Percentiles rank a stretch among this genome's conserved stretches.
phyloP scores from a whole-genome alignment of 768 basidiomycete genomes.

The Leccinellum rugosiceps region DNA sequence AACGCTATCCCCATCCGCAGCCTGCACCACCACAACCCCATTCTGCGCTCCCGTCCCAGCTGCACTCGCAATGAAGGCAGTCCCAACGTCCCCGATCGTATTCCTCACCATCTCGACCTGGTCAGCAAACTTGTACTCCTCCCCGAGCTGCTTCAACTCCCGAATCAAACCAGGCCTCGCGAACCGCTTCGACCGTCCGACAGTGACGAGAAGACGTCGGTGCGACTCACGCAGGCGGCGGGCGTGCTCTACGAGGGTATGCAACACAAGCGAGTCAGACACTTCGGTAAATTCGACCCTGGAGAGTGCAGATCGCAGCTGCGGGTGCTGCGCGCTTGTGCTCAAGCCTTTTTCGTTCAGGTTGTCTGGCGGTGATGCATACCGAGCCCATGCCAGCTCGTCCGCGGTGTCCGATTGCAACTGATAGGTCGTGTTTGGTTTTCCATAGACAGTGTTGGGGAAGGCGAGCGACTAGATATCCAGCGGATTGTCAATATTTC shows the following conservation, averaged over 20 bases:
- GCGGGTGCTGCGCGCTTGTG: neutral
- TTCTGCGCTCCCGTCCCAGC: constrained; percentile 51
- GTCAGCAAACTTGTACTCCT: constrained; percentile 22
- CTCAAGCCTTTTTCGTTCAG: constrained; percentile 6
- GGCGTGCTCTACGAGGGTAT: constrained; percentile 47
- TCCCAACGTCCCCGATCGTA: constrained; percentile 83
- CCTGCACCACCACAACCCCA: constrained; percentile 67
- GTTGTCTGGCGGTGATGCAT: constrained; percentile 33
- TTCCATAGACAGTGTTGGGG: constrained; percentile 72
- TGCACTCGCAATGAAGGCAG: constrained; percentile 61
- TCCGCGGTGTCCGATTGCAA: constrained; percentile 83
- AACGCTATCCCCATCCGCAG: constrained; percentile 35
- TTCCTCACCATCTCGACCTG: constrained; percentile 48
- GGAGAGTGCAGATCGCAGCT: constrained; percentile 41
- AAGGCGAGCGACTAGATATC: constrained; percentile 45
- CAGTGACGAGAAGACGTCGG: constrained; percentile 54
- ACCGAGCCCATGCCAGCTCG: constrained; percentile 69
- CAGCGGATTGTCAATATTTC: neutral
- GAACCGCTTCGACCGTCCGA: constrained; percentile 76
- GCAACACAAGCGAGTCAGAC: constrained; percentile 53
- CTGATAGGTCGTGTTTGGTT: constrained; percentile 57
- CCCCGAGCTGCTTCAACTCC: constrained; percentile 55
- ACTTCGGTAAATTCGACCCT: constrained; percentile 61
- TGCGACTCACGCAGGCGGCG: constrained; percentile 20
- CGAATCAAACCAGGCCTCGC: constrained; percentile 53